Evolutionary conservation across 306 rosid species (phyloP).

Genomic region (Gastrolobium villosum): DNA sequence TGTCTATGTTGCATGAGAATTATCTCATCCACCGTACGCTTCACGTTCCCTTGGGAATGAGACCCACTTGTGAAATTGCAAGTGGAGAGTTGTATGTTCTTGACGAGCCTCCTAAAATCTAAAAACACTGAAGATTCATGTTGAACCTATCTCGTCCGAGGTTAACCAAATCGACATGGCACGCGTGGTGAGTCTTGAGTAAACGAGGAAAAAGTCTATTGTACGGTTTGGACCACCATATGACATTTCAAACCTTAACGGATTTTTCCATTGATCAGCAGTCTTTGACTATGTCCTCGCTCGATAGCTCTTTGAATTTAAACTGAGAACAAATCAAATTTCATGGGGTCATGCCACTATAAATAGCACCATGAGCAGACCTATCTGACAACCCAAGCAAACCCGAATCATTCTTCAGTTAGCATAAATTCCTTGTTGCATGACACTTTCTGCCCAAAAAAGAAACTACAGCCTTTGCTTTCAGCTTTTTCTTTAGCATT

Average conservation of each 20-base stretch:
- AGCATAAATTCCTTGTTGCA: neutral
- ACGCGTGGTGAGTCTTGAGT: neutral
- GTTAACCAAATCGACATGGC: neutral
- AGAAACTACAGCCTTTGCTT: neutral
- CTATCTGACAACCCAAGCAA: neutral
- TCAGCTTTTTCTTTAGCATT: neutral
- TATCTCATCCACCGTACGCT: no score
- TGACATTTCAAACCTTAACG: neutral
- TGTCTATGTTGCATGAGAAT: no score
- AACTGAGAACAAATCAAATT: neutral
- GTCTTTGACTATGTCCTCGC: conserved; percentile 31
- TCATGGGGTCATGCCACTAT: neutral
- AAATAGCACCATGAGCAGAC: neutral
- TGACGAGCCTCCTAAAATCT: no score
- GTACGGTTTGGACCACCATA: neutral
- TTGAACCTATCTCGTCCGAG: no score
- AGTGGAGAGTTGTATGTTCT: no score
- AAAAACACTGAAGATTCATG: no score
- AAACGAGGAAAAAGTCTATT: neutral
- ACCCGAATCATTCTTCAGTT: neutral
- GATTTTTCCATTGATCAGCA: neutral
- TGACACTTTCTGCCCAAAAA: neutral
- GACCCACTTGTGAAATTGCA: no score
- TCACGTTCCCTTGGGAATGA: no score
- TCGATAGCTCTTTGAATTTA: neutral